Evolutionary conservation across 331 rosid species (phyloP).

Genomic region (Pyrus hybrid): DNA sequence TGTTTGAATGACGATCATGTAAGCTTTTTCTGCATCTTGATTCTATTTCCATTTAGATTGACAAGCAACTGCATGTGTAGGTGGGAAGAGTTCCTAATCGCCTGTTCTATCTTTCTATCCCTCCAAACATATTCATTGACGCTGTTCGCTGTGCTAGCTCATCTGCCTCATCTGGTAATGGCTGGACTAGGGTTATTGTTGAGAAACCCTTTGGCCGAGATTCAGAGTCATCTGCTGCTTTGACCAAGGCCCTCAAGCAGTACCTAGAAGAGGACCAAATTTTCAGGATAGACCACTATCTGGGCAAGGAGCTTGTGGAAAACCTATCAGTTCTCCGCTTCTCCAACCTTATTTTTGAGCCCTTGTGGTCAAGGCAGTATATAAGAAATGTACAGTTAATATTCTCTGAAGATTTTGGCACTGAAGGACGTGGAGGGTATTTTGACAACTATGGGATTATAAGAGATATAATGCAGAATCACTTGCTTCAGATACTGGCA

Average conservation of each 20-base stretch:
- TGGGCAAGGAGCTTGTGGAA: constrained; percentile 93
- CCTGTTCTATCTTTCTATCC: constrained; percentile 83
- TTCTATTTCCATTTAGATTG: constrained; percentile 5
- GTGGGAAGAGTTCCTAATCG: constrained; percentile 70
- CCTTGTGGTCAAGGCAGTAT: constrained; percentile 92
- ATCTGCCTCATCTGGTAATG: constrained; percentile 70
- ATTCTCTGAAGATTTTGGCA: constrained; percentile 93
- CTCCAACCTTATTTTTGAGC: constrained; percentile 86
- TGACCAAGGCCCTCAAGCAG: constrained; percentile 72
- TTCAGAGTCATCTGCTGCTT: constrained; percentile 87
- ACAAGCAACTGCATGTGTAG: constrained; percentile 37
- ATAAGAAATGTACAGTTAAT: constrained; percentile 79
- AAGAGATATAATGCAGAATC: constrained; percentile 94
- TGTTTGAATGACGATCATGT: neutral
- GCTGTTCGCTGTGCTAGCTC: constrained; percentile 80
- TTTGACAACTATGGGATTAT: constrained; percentile 78
- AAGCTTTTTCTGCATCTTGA: neutral
- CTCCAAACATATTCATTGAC: constrained; percentile 75
- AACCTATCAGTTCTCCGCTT: constrained; percentile 87
- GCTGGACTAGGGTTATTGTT: constrained; percentile 95
- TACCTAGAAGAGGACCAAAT: constrained; percentile 81
- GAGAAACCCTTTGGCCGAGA: constrained; percentile 95
- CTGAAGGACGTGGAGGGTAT: constrained; percentile 98
- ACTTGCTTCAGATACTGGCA: constrained; percentile 86
- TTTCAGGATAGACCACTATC: constrained; percentile 90